phyloP scores from a whole-genome alignment of 1,284 basidiomycete species.

The Vanrija sp. region DNA sequence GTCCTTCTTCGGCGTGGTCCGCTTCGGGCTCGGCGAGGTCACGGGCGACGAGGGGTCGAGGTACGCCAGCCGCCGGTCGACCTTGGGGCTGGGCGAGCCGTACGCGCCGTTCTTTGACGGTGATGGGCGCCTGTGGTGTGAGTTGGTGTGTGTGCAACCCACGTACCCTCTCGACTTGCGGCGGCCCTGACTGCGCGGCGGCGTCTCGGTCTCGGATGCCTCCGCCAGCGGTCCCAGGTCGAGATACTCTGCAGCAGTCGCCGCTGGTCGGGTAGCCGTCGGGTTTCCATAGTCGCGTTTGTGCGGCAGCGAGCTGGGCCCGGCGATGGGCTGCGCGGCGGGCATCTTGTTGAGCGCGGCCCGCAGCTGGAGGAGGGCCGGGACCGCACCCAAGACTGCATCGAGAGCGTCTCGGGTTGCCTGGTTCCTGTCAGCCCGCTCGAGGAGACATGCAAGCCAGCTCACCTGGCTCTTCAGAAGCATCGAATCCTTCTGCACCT shows the following conservation, averaged over 20 bases:
- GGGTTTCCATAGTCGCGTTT: constrained; percentile 4
- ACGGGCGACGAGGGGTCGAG: too few relatives aligned
- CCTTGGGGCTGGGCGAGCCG: constrained; percentile 1
- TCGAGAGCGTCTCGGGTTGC: constrained; percentile 5
- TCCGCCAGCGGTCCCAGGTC: constrained; percentile 1
- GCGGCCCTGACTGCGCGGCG: background rate
- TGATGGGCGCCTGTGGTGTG: background rate
- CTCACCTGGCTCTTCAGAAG: constrained; percentile 1
- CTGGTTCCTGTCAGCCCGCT: background rate
- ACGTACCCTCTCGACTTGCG: background rate
- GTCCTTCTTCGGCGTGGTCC: background rate
- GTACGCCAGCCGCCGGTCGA: too few relatives aligned
- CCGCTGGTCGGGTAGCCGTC: constrained; percentile 13
- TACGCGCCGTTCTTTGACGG: background rate
- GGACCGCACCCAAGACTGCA: constrained; percentile 6
- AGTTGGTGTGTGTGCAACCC: background rate
- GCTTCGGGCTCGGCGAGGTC: background rate
- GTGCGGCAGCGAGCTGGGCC: background rate
- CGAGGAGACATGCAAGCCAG: background rate
- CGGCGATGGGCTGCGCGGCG: background rate
- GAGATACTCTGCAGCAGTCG: background rate
- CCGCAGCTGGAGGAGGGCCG: constrained; percentile 7
- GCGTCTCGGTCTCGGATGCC: background rate
- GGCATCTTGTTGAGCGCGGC: background rate
- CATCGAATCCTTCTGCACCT: background rate